Evolutionary conservation across 2,329 filamentous ascomycete genomes (phyloP).

Genomic region (Plenodomus biglobosus): DNA sequence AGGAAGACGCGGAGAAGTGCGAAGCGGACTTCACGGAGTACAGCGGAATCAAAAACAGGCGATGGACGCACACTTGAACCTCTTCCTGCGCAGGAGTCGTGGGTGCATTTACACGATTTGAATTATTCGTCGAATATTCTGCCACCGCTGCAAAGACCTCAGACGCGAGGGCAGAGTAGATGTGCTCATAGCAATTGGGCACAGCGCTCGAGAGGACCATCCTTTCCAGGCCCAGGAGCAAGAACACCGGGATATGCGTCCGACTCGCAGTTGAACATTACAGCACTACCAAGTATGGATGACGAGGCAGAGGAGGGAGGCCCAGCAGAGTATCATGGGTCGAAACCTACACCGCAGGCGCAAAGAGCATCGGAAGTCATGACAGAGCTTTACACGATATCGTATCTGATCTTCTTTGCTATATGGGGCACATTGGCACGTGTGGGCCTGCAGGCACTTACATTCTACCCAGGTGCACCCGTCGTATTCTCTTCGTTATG

Average conservation of each 20-base stretch:
- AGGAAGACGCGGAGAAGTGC: constrained; percentile 1
- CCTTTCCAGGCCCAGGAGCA: constrained; percentile 4
- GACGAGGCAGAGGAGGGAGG: constrained; percentile 6
- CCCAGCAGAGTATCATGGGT: constrained; percentile 12
- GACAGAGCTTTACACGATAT: constrained; percentile 63
- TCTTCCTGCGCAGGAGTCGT: constrained; percentile 5
- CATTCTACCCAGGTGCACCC: constrained; percentile 75
- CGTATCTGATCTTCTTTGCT: constrained; percentile 83
- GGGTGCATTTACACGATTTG: constrained; percentile 11
- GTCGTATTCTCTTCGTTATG: constrained; percentile 75
- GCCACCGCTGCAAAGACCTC: constrained; percentile 2
- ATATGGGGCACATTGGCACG: constrained; percentile 82
- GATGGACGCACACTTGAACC: constrained; percentile 7
- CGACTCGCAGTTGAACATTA: constrained; percentile 27
- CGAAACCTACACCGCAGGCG: constrained; percentile 13
- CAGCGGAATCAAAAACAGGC: constrained; percentile 3
- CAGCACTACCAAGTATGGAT: constrained; percentile 31
- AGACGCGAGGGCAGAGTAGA: constrained; percentile 6
- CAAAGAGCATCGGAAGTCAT: constrained; percentile 30
- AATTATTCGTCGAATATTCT: constrained; percentile 6
- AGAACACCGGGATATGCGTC: constrained; percentile 7
- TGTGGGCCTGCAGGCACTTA: constrained; percentile 76
- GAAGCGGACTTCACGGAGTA: constrained; percentile 1
- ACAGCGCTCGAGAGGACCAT: constrained; percentile 13
- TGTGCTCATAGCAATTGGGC: neutral